These are phyloP conservation scores for Vickermania ingenoplastis DNA, from an alignment of 208 protist genomes.

Conservation along the genomic window DNA sequence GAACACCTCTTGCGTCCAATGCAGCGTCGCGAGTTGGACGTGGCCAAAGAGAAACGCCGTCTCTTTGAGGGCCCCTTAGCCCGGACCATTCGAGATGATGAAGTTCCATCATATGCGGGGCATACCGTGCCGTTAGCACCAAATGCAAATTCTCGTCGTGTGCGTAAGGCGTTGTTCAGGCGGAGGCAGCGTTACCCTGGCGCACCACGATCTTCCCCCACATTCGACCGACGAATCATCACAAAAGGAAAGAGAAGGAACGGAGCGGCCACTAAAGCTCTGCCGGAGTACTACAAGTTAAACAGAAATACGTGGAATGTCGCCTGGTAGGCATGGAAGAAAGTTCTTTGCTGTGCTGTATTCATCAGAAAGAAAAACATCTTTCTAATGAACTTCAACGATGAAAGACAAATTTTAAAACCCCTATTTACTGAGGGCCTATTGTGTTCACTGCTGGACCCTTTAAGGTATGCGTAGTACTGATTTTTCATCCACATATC, in stretches of 20 bases:
- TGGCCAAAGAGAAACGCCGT: conserved; percentile 24
- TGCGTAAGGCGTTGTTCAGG: conserved; percentile 62
- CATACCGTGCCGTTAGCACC: conserved; percentile 73
- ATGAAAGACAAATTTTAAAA: too few relatives aligned
- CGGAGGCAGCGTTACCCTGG: conserved; percentile 56
- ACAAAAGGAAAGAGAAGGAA: too few relatives aligned
- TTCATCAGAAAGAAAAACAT: too few relatives aligned
- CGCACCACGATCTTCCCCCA: conserved; percentile 38
- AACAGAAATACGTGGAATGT: conserved; percentile 82
- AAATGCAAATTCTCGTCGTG: conserved; percentile 42
- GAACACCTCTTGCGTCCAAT: conserved; percentile 63
- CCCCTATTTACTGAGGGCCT: too few relatives aligned
- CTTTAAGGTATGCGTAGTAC: too few relatives aligned
- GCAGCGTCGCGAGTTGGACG: conserved; percentile 38
- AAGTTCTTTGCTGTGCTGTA: too few relatives aligned
- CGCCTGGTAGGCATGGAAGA: conserved; percentile 59
- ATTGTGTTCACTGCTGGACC: too few relatives aligned
- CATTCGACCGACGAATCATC: too few relatives aligned
- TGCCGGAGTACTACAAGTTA: conserved; percentile 49
- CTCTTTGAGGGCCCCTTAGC: conserved; percentile 71
- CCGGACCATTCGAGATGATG: conserved; percentile 39
- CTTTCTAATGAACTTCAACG: too few relatives aligned
- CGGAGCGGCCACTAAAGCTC: too few relatives aligned
- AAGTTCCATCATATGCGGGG: conserved; percentile 56
- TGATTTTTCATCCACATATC: too few relatives aligned